These are phyloP conservation scores for Ogataea pini DNA, from an alignment of 805 yeast genomes.

Conservation along the genomic window DNA sequence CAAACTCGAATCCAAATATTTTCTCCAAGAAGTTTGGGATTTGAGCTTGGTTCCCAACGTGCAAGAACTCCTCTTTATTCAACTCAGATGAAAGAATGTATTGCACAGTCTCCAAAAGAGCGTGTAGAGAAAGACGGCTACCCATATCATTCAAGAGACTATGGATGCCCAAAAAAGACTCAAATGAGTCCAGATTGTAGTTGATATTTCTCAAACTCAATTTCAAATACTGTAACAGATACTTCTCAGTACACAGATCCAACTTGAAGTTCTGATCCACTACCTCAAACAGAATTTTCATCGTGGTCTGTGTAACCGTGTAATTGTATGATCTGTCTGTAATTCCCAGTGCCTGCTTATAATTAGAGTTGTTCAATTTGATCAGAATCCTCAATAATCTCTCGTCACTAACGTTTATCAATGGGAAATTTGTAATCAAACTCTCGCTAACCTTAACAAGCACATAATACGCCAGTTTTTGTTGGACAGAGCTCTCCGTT, in stretches of 20 bases:
- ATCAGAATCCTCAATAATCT: slow-evolving; percentile 15
- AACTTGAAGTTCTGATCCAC: slow-evolving; percentile 35
- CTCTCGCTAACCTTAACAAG: slow-evolving; percentile 19
- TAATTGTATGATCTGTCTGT: slow-evolving; percentile 15
- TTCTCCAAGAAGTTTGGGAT: slow-evolving; percentile 18
- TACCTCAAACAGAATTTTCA: slow-evolving; percentile 32
- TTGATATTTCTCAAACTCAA: slow-evolving; percentile 23
- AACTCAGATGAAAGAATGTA: slow-evolving; percentile 24
- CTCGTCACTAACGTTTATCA: slow-evolving; percentile 14
- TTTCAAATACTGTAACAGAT: slow-evolving; percentile 24
- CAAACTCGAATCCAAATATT: slow-evolving; percentile 27
- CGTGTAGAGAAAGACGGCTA: slow-evolving; percentile 37
- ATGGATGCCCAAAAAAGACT: slow-evolving; percentile 24
- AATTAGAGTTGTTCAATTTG: slow-evolving; percentile 23
- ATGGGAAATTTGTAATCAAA: slow-evolving; percentile 17
- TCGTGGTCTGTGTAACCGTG: slow-evolving; percentile 20
- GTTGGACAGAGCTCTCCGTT: slow-evolving; percentile 22
- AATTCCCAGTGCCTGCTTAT: slow-evolving; percentile 24
- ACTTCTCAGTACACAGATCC: slow-evolving; percentile 25
- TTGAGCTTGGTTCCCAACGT: slow-evolving; percentile 1
- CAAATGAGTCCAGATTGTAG: slow-evolving; percentile 20
- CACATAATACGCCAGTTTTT: slow-evolving; percentile 29
- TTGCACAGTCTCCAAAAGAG: slow-evolving; percentile 33
- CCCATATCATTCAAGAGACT: slow-evolving; percentile 33
- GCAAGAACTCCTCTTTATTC: slow-evolving; percentile 17